Evolutionary conservation across 108 stramenopile species (phyloP).

Genomic region (Seminavis robusta): DNA sequence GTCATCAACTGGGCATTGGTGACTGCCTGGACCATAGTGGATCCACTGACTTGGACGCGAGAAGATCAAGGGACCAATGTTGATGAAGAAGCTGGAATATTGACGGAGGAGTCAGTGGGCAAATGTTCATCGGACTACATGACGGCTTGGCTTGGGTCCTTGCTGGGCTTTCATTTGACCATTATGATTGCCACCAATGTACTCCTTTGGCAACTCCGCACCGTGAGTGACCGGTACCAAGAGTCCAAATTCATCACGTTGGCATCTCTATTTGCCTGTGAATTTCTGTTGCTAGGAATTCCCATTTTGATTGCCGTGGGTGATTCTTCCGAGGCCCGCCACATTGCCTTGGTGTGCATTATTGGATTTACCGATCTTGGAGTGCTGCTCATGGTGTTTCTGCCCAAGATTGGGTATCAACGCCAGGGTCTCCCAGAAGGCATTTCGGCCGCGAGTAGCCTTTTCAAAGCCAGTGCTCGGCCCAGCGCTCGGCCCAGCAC

Average conservation of each 20-base stretch:
- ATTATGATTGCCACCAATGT: slow-evolving; percentile 31
- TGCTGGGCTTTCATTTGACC: slow-evolving; percentile 23
- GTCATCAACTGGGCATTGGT: slow-evolving; percentile 23
- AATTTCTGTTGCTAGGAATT: slow-evolving; percentile 40
- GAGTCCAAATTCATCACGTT: slow-evolving; percentile 41
- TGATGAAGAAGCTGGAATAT: slow-evolving; percentile 28
- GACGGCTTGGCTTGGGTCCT: slow-evolving; percentile 23
- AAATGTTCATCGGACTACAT: slow-evolving; percentile 9
- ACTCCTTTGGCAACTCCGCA: slow-evolving; percentile 30
- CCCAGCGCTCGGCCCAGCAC: too few species aligned
- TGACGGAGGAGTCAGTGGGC: slow-evolving; percentile 33
- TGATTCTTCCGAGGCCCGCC: slow-evolving; percentile 22
- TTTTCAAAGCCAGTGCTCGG: too few species aligned
- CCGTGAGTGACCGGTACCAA: slow-evolving; percentile 41
- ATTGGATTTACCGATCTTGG: slow-evolving; percentile 34
- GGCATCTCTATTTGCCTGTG: slow-evolving; percentile 35
- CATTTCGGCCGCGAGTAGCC: too few species aligned
- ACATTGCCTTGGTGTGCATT: slow-evolving; percentile 29
- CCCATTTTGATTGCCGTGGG: slow-evolving; percentile 39
- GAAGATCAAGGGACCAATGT: not conserved
- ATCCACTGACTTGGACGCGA: slow-evolving; percentile 12
- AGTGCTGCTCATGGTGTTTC: slow-evolving; percentile 28
- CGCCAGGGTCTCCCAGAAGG: slow-evolving; percentile 31
- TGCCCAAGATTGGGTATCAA: slow-evolving; percentile 38
- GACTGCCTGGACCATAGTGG: slow-evolving; percentile 27